Conservation (phyloP, 495 filamentous ascomycete genomes). For the Geopyxis carbonaria region DNA sequence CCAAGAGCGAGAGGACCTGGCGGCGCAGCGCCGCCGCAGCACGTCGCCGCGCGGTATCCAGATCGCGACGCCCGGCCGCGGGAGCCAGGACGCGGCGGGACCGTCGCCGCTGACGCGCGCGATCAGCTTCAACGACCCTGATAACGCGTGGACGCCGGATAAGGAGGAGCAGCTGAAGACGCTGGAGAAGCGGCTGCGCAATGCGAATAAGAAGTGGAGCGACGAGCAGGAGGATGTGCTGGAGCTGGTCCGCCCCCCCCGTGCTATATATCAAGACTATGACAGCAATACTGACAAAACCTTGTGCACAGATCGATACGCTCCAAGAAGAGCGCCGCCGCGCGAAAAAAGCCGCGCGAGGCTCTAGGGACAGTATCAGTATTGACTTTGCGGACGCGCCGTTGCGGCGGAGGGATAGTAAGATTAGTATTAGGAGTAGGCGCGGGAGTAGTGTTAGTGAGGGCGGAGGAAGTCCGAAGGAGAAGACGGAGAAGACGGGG, state of each 20-base stretch:
- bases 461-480: too few species aligned
- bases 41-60: too few species aligned
- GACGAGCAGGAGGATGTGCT: slow-evolving; percentile 4
- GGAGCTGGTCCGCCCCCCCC: neutral
- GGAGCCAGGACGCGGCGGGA: too few species aligned
- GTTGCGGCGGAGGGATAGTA: too few species aligned
- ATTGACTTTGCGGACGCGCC: too few species aligned
- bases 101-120: neutral
- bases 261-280: neutral
- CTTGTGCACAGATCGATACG: neutral
- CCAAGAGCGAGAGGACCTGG: neutral
- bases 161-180: slow-evolving; percentile 1
- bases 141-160: neutral
- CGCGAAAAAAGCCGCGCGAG: too few species aligned
- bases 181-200: neutral
- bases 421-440: too few species aligned
- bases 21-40: too few species aligned
- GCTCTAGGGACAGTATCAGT: too few species aligned
- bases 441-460: too few species aligned
- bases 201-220: slow-evolving; percentile 4
- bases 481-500: too few species aligned
- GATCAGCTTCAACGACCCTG: neutral
- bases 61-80: too few species aligned
- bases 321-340: slow-evolving; percentile 3
- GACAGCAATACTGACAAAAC: neutral